These are phyloP conservation scores for Hypholoma sublateritium DNA, from an alignment of 768 basidiomycete species.

Conservation along the genomic window DNA sequence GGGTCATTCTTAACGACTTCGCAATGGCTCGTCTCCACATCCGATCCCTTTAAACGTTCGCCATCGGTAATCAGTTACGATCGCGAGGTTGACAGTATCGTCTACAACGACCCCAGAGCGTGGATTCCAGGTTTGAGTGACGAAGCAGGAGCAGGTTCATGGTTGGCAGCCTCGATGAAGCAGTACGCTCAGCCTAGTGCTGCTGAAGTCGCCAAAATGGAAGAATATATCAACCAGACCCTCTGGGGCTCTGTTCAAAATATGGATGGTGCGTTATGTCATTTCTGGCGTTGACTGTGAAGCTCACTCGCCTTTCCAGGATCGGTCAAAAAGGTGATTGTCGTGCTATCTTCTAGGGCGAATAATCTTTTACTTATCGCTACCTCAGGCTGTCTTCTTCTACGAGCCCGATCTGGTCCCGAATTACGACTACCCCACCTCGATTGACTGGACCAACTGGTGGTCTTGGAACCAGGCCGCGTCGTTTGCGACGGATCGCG, in stretches of 20 bases:
- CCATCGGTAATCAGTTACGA: constrained; percentile 58
- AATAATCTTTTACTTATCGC: neutral
- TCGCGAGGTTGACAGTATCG: constrained; percentile 46
- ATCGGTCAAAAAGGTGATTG: constrained; percentile 49
- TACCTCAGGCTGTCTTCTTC: constrained; percentile 45
- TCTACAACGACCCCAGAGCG: constrained; percentile 50
- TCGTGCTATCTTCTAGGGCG: neutral
- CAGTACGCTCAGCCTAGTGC: constrained; percentile 55
- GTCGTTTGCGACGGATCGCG: constrained; percentile 47
- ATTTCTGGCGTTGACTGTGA: neutral
- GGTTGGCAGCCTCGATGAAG: constrained; percentile 57
- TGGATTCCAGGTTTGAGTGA: constrained; percentile 64
- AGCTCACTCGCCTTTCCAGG: constrained; percentile 23
- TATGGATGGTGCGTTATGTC: constrained; percentile 32
- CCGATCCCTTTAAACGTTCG: constrained; percentile 53
- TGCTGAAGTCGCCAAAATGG: constrained; percentile 51
- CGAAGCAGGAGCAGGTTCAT: constrained; percentile 60
- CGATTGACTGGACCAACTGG: constrained; percentile 52
- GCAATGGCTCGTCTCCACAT: constrained; percentile 50
- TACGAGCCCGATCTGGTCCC: constrained; percentile 47
- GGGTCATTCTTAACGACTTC: constrained; percentile 54
- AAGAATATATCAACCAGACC: constrained; percentile 45
- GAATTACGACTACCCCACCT: constrained; percentile 46
- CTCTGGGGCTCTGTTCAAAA: constrained; percentile 54
- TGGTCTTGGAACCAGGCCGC: constrained; percentile 56